Evolutionary conservation across 768 basidiomycete genomes (phyloP), one percentile per base, ranked within the genome.

Genomic region (Sarcomyxa edulis): DNA sequence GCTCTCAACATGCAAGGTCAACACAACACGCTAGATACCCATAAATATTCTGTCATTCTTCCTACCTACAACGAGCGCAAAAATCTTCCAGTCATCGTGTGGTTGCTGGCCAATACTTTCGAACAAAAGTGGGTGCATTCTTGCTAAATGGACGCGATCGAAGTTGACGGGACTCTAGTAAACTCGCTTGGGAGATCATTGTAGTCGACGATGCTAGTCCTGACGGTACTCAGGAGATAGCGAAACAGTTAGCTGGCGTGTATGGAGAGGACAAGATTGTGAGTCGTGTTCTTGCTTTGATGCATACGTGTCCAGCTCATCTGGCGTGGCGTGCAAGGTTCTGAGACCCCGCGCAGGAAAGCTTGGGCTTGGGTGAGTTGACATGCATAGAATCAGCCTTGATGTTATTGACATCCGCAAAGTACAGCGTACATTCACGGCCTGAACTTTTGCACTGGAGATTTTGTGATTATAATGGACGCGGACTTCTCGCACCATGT

Each of bases 381-480:
- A 12, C 23, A 16, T 26, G 4, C 19, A n/a, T n/a, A n/a, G n/a
- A n/a, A n/a, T n/a, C 14, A 3, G 22, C 16, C 25, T 2, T 5
- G 9, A 15, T 36, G 27, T 20, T 19, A 28, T 15, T 39, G 35
- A 43, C 39, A 35, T 36, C 20, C 31, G 12, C 25, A 64, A 45
- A 92, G 89, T 40, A 93, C 92, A 15, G 92, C 92, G 23, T 95
- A 95, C 55, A 86, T 94, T 25, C 86, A 95, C 54, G 92, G 92
- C 9, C 68, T 95, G 33, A 82, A 89, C 49, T 94, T 87, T 60
- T 85, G 84, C 49, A 82, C 82, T 0, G 92, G 92, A 7, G 88
- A 90, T 60, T 95, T 93, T 63, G 89, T 93, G 15, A 88, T 94
- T 54, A 94, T 95, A 56, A 95, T 95, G 92, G 92, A 95, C 51